phyloP scores from a whole-genome alignment of 164 flowering plant species.

The Brasenia schreberi region DNA sequence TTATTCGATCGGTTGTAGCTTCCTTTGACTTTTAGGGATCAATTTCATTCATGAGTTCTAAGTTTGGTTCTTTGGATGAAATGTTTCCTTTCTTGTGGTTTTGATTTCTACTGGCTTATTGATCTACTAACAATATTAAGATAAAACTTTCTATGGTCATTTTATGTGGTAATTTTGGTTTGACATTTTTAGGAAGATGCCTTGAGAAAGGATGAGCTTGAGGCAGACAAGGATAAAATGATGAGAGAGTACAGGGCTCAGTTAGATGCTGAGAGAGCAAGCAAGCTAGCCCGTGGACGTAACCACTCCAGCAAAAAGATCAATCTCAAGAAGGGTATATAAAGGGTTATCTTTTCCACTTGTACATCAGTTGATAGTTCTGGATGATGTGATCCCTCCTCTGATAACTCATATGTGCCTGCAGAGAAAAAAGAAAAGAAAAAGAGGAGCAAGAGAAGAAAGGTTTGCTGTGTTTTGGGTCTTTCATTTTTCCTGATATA shows the following conservation, averaged over 20 bases:
- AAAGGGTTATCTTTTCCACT: not conserved
- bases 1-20: not conserved
- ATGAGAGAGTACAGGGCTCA: conserved; percentile 97
- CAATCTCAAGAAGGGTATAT: conserved; percentile 50
- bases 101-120: too few relatives aligned
- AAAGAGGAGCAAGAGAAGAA: conserved; percentile 74
- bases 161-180: not conserved
- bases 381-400: not conserved
- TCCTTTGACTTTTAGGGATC: not conserved
- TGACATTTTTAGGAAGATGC: conserved; percentile 67
- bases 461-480: conserved; percentile 31
- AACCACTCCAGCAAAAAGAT: conserved; percentile 60
- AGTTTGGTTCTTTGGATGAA: not conserved
- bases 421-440: conserved; percentile 75
- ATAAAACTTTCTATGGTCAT: not conserved
- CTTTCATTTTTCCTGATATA: not conserved
- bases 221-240: conserved; percentile 88
- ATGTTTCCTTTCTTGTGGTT: not conserved
- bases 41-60: too few relatives aligned
- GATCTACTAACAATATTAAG: too few relatives aligned
- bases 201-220: conserved; percentile 69
- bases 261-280: conserved; percentile 93
- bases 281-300: conserved; percentile 78
- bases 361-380: not conserved
- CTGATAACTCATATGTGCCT: conserved; percentile 5